Evolutionary conservation across 1,284 basidiomycete species (phyloP), one percentile per base, ranked within the genome.

Genomic region (Mycosarcoma mackinlayi): DNA sequence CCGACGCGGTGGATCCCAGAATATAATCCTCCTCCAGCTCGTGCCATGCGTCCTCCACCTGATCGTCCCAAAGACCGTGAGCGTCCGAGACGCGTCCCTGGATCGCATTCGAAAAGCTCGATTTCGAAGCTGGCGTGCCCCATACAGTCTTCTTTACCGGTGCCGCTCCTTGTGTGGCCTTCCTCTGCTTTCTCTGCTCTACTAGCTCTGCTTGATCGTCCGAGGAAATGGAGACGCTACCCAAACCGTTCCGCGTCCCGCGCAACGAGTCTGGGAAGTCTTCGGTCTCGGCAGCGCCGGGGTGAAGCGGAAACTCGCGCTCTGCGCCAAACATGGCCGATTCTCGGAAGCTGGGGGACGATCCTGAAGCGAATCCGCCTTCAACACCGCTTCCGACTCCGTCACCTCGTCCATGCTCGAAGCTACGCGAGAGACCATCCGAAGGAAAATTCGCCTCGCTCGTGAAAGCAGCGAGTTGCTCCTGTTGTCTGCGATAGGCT

Each of bases 1-100:
- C 67, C 13, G 62, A 65, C n/a, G 13, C 35, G 3, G 59, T 63
- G 3, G 69, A 67, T 19, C 76, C 74, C n/a, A 78, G 34, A 40
- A 78, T 76, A n/a, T 67, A 76, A 25, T 78, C 77, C 24, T 78
- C 77, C 42, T 82, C 80, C 16, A 81, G 60, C 60, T 80, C 77
- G 19, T 73, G 68, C 79, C 79, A 82, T 16, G 78, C 78, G 27
- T 81, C 80, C 16, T 80, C 80, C 52, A 78, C 72, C 18, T 71
- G 47, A n/a, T 69, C 64, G 33, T 74, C 68, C 58, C 73, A 63
- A 8, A 62, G 28, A 1, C 59, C 63, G 11, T 60, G 51, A 6
- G 52, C 62, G 25, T 59, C 72, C 2, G 50, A 47, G 8, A 48
- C 34, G 16, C 44, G 49, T 23, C 61, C 51, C 47, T 73, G 73